Conservation (phyloP, 2,329 filamentous ascomycete species). For the Amesomyces nigricolor region DNA sequence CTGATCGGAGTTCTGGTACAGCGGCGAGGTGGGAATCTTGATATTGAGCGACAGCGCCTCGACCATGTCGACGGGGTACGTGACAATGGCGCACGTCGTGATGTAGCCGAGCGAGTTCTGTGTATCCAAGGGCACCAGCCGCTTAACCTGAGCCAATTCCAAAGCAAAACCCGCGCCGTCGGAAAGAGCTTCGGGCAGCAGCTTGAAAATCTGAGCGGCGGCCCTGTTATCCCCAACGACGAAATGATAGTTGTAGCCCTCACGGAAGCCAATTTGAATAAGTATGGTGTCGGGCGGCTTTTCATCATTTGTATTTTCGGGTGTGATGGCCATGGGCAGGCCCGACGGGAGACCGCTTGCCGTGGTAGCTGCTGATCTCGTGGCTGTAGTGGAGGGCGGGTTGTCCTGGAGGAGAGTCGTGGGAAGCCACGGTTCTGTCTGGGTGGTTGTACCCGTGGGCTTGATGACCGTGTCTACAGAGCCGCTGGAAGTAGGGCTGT, state of each 20-base stretch:
- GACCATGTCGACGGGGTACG: slow-evolving; percentile 65
- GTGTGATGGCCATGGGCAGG: slow-evolving; percentile 71
- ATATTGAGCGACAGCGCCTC: slow-evolving; percentile 63
- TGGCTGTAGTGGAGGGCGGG: slow-evolving; percentile 34
- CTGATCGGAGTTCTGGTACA: slow-evolving; percentile 65
- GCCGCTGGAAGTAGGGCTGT: neutral
- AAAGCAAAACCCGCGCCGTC: slow-evolving; percentile 54
- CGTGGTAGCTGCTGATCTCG: slow-evolving; percentile 20
- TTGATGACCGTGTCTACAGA: slow-evolving; percentile 18
- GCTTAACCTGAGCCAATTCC: slow-evolving; percentile 58
- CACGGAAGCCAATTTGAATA: slow-evolving; percentile 81
- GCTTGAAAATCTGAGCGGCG: slow-evolving; percentile 78
- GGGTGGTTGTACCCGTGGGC: slow-evolving; percentile 29
- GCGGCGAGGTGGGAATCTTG: slow-evolving; percentile 60
- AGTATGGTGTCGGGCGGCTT: slow-evolving; percentile 60
- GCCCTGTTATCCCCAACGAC: slow-evolving; percentile 66
- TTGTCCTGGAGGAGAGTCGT: slow-evolving; percentile 57
- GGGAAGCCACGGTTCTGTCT: slow-evolving; percentile 47
- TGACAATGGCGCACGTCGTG: slow-evolving; percentile 67
- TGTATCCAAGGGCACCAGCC: slow-evolving; percentile 73
- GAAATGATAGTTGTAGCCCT: slow-evolving; percentile 76
- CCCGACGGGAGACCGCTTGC: slow-evolving; percentile 50
- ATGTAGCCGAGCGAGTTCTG: slow-evolving; percentile 64
- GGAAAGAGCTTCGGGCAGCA: slow-evolving; percentile 65
- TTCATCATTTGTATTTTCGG: slow-evolving; percentile 49